Evolutionary conservation across 768 basidiomycete species (phyloP).

Genomic region (Rossbeevera mucosa): DNA sequence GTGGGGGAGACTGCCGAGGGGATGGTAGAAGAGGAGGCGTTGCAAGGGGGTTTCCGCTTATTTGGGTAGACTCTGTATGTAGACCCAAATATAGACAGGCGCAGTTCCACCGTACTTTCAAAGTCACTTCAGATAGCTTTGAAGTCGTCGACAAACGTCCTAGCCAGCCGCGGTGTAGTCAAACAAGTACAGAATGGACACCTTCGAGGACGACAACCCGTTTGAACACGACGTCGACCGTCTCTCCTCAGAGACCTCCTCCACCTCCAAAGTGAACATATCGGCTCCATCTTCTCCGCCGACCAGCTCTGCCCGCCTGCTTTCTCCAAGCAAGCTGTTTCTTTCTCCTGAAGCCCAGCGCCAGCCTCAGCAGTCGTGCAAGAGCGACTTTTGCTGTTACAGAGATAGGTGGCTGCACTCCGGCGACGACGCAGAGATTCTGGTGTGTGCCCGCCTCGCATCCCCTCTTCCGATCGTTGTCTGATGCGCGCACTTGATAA

Average conservation of each 20-base stretch:
- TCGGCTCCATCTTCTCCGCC: slow-evolving; percentile 57
- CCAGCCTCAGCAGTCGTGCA: slow-evolving; percentile 49
- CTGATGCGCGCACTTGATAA: slow-evolving; percentile 33
- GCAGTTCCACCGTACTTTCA: not conserved
- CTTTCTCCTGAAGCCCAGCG: slow-evolving; percentile 56
- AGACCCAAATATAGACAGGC: slow-evolving; percentile 25
- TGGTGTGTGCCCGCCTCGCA: slow-evolving; percentile 42
- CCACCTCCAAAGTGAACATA: slow-evolving; percentile 34
- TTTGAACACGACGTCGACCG: slow-evolving; percentile 46
- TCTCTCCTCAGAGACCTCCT: slow-evolving; percentile 35
- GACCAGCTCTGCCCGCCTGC: slow-evolving; percentile 37
- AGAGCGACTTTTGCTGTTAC: slow-evolving; percentile 74
- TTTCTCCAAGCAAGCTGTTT: slow-evolving; percentile 47
- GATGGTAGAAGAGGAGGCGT: slow-evolving; percentile 28
- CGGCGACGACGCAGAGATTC: slow-evolving; percentile 76
- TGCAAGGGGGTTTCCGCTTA: slow-evolving; percentile 49
- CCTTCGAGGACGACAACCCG: slow-evolving; percentile 64
- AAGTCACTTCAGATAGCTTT: not conserved
- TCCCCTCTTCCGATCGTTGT: not conserved
- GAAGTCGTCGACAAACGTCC: not conserved
- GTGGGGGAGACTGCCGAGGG: slow-evolving; percentile 28
- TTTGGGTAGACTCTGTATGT: slow-evolving; percentile 44
- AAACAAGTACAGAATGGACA: slow-evolving; percentile 21
- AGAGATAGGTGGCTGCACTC: slow-evolving; percentile 76
- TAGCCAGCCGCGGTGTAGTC: not conserved